phyloP scores from a whole-genome alignment of 1,284 basidiomycete species.

The Rhodotorula sp. region DNA sequence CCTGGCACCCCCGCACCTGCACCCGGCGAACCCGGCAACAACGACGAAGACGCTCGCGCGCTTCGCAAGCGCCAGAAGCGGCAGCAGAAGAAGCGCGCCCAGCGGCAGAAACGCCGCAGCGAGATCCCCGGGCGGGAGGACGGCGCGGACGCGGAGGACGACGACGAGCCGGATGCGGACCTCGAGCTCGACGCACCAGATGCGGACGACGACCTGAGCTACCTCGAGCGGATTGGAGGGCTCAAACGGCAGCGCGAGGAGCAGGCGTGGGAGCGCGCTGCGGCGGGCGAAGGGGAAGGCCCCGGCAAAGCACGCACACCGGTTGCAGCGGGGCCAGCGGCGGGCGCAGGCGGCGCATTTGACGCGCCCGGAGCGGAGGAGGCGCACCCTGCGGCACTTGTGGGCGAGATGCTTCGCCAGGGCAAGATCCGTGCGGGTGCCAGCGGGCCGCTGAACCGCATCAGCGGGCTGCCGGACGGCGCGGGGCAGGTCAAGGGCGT shows the following conservation, averaged over 20 bases:
- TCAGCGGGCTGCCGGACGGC: conserved; percentile 7
- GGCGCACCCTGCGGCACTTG: neutral
- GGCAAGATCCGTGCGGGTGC: conserved; percentile 6
- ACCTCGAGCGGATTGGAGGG: conserved; percentile 2
- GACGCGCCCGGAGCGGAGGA: neutral
- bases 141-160: neutral
- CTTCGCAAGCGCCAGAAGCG: conserved; percentile 14
- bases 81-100: conserved; percentile 7
- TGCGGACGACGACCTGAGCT: conserved; percentile 14
- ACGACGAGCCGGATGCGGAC: neutral
- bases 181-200: neutral
- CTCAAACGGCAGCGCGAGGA: neutral
- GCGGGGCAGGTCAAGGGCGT: conserved; percentile 9
- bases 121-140: neutral
- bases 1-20: neutral
- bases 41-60: neutral
- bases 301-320: no score
- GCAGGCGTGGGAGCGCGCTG: neutral
- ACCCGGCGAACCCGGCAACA: neutral
- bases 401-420: conserved; percentile 2
- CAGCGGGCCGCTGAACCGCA: neutral
- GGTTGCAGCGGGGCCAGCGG: neutral
- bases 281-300: no score
- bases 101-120: neutral
- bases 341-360: neutral